Conservation (phyloP, 129 eudicot species). For the Calendula officinalis region DNA sequence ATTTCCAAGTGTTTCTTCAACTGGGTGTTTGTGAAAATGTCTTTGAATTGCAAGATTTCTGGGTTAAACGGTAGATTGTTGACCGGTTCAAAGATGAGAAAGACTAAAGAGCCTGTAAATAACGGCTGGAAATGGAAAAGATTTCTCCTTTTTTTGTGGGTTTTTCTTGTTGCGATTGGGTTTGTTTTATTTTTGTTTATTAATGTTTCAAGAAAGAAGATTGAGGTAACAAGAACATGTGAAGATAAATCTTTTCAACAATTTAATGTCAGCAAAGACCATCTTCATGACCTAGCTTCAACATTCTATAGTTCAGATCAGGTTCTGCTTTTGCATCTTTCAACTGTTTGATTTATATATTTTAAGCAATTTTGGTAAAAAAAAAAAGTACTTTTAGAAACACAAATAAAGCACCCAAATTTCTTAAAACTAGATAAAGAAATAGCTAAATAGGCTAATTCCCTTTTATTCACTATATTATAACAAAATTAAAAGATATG, state of each 20-base stretch:
- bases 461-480: not conserved
- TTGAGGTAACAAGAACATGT: constrained; percentile 22
- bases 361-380: not conserved
- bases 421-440: not conserved
- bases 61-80: constrained; percentile 44
- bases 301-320: constrained; percentile 47
- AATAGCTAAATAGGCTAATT: not conserved
- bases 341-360: constrained; percentile 15
- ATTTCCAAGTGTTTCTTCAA: constrained; percentile 39
- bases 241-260: constrained; percentile 38
- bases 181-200: constrained; percentile 42
- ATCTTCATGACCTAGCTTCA: constrained; percentile 40
- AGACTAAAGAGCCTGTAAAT: constrained; percentile 36
- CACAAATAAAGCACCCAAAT: not conserved
- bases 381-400: not conserved
- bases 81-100: constrained; percentile 42
- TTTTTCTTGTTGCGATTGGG: constrained; percentile 37
- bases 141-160: constrained; percentile 29
- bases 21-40: constrained; percentile 57
- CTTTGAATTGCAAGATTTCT: constrained; percentile 49
- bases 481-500: constrained; percentile 13
- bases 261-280: constrained; percentile 54
- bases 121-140: constrained; percentile 44
- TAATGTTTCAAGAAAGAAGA: constrained; percentile 26
- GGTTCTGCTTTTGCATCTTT: constrained; percentile 34